These are phyloP conservation scores for Monilinia polystroma DNA, from an alignment of 2,329 filamentous ascomycete species.

Conservation along the genomic window DNA sequence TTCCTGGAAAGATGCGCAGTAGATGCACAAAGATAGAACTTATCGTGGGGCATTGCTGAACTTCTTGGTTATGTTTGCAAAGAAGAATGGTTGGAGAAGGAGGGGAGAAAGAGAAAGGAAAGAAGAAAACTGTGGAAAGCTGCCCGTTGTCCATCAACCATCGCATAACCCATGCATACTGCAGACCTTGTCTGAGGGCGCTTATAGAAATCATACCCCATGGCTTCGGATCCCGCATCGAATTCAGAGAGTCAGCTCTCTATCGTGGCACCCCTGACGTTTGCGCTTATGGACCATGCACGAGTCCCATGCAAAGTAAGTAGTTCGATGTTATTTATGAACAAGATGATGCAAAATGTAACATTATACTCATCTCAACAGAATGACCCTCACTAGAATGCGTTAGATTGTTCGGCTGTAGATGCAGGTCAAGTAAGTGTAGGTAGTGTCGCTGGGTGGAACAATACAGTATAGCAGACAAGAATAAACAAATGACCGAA, in stretches of 20 bases:
- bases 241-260: slow-evolving; percentile 22
- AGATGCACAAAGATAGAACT: slow-evolving; percentile 39
- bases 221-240: slow-evolving; percentile 22
- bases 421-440: slow-evolving; percentile 16
- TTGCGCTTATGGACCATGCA: slow-evolving; percentile 23
- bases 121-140: slow-evolving; percentile 17
- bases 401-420: slow-evolving; percentile 19
- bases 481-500: slow-evolving; percentile 23
- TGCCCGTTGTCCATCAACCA: slow-evolving; percentile 22
- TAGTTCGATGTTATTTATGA: slow-evolving; percentile 23
- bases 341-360: slow-evolving; percentile 21
- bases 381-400: slow-evolving; percentile 9
- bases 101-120: slow-evolving; percentile 19
- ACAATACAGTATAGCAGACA: slow-evolving; percentile 12
- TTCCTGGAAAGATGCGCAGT: slow-evolving; percentile 34
- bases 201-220: slow-evolving; percentile 24
- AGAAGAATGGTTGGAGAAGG: slow-evolving; percentile 27
- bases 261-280: slow-evolving; percentile 25
- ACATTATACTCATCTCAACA: slow-evolving; percentile 17
- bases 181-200: slow-evolving; percentile 25
- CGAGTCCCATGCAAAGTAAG: slow-evolving; percentile 16
- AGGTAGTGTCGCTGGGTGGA: slow-evolving; percentile 14
- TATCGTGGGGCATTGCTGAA: slow-evolving; percentile 40
- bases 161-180: slow-evolving; percentile 21
- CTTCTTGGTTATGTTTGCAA: slow-evolving; percentile 31